Evolutionary conservation across 345 rosid species (phyloP), one percentile per base, ranked within the genome.

Genomic region (Draba incana): DNA sequence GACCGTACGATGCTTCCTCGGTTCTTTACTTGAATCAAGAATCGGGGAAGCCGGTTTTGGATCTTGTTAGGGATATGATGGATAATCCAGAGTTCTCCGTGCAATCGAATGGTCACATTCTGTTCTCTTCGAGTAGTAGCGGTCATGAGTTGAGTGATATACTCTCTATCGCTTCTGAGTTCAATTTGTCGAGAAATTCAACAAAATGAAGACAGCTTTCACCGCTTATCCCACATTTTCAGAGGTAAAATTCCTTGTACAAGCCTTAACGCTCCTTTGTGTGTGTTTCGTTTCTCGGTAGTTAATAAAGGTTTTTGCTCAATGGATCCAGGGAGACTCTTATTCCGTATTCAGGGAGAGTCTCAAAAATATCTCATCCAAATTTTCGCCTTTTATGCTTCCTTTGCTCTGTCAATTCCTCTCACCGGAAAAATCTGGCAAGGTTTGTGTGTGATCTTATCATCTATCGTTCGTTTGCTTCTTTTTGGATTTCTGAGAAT

Each of bases 101-200:
- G 50, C 67, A 31, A 46, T 38, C 71, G 3, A 80, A 85, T 80
- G 92, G 84, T 30, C 85, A 69, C 52, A 80, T 86, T 64, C 60
- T 85, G n/a, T 68, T 89, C 60, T 72, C 78, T n/a, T 41, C 81
- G 8, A 84, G 78, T 51, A 75, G 48, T 51, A 75, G 50, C 39
- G 77, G 84, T 68, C 64, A 67, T 45, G 87, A 84, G 67, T 73
- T 86, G 74, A 86, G 70, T 72, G 83, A 90, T 70, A 62, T 89
- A 31, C 82, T 85, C 58, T 83, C 95, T 9, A 9, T 87, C 47
- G 82, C 87, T 74, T 85, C 95, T 11, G 90, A 86, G 72, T 86
- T 81, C 80, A 82, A 79, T 85, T 59, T 86, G 55, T 77, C 84
- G 3, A 81, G 71, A 60, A 77, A 65, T 69, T 78, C 86, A 27